These are phyloP conservation scores for Nemania diffusa DNA, from an alignment of 2,329 filamentous ascomycete genomes.

Conservation along the genomic window DNA sequence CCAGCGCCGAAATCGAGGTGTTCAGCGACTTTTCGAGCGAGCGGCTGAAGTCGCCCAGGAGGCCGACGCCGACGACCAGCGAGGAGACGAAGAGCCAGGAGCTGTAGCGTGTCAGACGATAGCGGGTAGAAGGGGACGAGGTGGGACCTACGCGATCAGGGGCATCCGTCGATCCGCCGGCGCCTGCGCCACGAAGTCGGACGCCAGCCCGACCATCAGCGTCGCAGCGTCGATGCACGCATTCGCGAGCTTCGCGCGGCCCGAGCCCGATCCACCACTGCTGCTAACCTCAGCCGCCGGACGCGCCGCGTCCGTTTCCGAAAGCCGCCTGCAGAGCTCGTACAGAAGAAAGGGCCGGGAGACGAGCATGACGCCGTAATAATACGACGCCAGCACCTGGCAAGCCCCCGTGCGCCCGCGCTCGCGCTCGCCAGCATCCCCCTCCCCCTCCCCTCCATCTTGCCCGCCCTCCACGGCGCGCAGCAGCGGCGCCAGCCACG, in stretches of 20 bases:
- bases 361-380: constrained; percentile 68
- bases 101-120: constrained; percentile 44
- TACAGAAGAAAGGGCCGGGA: constrained; percentile 67
- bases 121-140: background rate
- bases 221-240: constrained; percentile 66
- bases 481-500: constrained; percentile 60
- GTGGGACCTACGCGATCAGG: constrained; percentile 60
- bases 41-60: constrained; percentile 63
- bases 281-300: constrained; percentile 40
- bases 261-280: constrained; percentile 53
- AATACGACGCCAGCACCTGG: constrained; percentile 63
- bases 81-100: constrained; percentile 66
- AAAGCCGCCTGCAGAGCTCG: constrained; percentile 60
- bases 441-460: background rate
- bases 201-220: constrained; percentile 62
- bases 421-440: constrained; percentile 25
- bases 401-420: constrained; percentile 58
- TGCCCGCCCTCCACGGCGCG: constrained; percentile 41
- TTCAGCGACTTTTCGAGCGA: constrained; percentile 62
- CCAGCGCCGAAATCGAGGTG: constrained; percentile 59
- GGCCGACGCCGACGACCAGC: constrained; percentile 62
- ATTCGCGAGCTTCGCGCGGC: constrained; percentile 62
- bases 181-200: constrained; percentile 56
- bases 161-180: constrained; percentile 59
- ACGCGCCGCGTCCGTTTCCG: constrained; percentile 46